These are phyloP conservation scores for Claviceps digitariae DNA, from an alignment of 2,329 filamentous ascomycete genomes.

Conservation along the genomic window DNA sequence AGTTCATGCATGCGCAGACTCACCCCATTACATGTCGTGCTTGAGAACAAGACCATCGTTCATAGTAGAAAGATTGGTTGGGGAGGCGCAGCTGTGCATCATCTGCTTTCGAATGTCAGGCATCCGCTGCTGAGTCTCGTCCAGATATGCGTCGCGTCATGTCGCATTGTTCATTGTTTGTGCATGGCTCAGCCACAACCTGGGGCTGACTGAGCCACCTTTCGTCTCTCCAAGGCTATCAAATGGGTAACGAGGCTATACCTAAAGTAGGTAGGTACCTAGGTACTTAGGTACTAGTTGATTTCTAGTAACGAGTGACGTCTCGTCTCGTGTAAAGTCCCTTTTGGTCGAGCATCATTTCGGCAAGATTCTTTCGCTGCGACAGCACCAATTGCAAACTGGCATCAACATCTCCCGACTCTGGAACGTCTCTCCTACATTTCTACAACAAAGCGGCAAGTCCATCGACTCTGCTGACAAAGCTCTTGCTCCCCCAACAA, in stretches of 20 bases:
- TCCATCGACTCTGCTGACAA: conserved; percentile 3
- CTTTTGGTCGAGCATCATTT: not conserved
- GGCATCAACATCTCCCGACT: not conserved
- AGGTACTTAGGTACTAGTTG: too few relatives aligned
- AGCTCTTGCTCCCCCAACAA: not conserved
- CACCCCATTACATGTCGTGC: too few relatives aligned
- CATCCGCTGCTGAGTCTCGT: not conserved
- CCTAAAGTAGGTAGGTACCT: too few relatives aligned
- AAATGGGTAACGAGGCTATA: not conserved
- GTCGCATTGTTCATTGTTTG: not conserved
- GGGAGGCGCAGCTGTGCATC: not conserved
- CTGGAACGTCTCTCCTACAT: not conserved
- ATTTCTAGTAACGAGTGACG: not conserved
- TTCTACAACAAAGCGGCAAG: conserved; percentile 4
- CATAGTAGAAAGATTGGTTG: too few relatives aligned
- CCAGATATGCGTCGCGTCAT: too few relatives aligned
- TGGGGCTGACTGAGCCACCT: not conserved
- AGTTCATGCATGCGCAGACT: not conserved
- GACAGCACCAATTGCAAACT: not conserved
- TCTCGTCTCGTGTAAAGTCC: not conserved
- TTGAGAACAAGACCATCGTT: too few relatives aligned
- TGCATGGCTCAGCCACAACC: not conserved
- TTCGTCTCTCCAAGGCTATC: too few relatives aligned
- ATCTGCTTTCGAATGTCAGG: not conserved
- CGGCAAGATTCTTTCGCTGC: not conserved